Percentiles rank a stretch among this genome's conserved stretches.
phyloP scores from a whole-genome alignment of 2,329 filamentous ascomycete genomes.

The Westerdykella ornata region DNA sequence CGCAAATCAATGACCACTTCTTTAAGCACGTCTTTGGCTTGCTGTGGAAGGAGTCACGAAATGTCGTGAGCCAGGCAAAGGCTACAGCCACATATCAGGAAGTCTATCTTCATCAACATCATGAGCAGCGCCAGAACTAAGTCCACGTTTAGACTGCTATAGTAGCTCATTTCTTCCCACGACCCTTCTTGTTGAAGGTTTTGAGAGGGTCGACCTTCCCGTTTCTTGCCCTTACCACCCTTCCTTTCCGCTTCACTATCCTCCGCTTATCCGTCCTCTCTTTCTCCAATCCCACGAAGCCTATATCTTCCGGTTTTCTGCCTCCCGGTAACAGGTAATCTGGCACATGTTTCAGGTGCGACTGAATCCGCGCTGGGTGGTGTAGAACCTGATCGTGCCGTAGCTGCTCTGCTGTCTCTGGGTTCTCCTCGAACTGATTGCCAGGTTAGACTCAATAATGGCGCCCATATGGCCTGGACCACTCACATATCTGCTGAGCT shows the following conservation, averaged over 20 bases:
- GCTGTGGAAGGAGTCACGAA: no score
- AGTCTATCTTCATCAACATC: no score
- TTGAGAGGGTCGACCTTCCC: conserved; percentile 78
- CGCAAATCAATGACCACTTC: no score
- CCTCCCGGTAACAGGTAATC: conserved; percentile 81
- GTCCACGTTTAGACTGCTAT: no score
- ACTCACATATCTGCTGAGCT: conserved; percentile 60
- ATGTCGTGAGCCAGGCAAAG: no score
- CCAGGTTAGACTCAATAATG: conserved; percentile 12
- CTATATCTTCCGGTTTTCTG: conserved; percentile 50
- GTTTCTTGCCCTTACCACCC: conserved; percentile 44
- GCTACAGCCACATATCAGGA: no score
- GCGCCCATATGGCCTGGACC: conserved; percentile 7
- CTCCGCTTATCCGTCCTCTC: not conserved
- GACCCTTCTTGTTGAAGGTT: conserved; percentile 60
- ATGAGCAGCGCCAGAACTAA: no score
- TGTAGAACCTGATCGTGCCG: conserved; percentile 80
- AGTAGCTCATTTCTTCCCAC: conserved; percentile 28
- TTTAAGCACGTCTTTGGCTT: no score
- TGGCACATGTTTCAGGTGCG: conserved; percentile 88
- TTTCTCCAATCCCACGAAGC: conserved; percentile 30
- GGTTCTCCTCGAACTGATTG: conserved; percentile 89
- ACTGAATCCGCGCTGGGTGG: conserved; percentile 72
- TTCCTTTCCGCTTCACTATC: conserved; percentile 1
- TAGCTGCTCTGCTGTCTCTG: conserved; percentile 76